Conservation (phyloP, 768 basidiomycete genomes). For the Tulasnella sp. region DNA sequence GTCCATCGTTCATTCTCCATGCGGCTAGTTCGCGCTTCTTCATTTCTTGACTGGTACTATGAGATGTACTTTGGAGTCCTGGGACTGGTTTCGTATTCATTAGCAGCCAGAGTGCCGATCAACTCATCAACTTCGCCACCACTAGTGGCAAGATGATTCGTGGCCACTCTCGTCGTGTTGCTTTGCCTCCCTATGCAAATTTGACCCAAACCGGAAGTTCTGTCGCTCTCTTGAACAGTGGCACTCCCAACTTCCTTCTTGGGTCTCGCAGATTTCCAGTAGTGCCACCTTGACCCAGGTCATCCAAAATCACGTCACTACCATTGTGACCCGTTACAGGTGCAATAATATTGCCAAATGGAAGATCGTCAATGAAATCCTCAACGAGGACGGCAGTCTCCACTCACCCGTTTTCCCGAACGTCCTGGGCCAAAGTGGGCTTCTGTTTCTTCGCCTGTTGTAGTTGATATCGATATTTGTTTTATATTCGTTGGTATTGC, state of each 20-base stretch:
- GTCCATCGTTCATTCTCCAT: no score
- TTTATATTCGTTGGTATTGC: constrained; percentile 38
- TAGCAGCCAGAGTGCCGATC: no score
- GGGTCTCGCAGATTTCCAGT: constrained; percentile 15
- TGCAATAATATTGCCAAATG: constrained; percentile 2
- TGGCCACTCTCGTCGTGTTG: constrained; percentile 4
- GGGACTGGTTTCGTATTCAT: no score
- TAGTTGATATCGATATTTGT: not conserved
- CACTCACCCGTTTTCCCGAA: constrained; percentile 33
- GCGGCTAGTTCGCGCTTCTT: no score
- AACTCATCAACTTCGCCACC: constrained; percentile 3
- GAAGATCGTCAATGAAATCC: constrained; percentile 31
- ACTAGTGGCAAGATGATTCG: constrained; percentile 9
- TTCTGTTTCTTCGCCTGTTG: not conserved
- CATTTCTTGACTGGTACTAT: no score
- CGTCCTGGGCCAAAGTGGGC: constrained; percentile 33
- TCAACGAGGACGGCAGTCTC: constrained; percentile 41
- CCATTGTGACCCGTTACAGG: constrained; percentile 14
- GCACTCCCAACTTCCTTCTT: constrained; percentile 17
- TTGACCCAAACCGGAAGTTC: not conserved
- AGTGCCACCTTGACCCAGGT: constrained; percentile 15
- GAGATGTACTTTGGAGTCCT: no score
- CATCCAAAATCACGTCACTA: constrained; percentile 18
- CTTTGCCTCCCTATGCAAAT: not conserved
- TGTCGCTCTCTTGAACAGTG: not conserved